A percentile compares a stretch with the other conserved stretches of the same genome.
phyloP scores from a whole-genome alignment of 2,329 filamentous ascomycete species.

The Aspergillus sojae region DNA sequence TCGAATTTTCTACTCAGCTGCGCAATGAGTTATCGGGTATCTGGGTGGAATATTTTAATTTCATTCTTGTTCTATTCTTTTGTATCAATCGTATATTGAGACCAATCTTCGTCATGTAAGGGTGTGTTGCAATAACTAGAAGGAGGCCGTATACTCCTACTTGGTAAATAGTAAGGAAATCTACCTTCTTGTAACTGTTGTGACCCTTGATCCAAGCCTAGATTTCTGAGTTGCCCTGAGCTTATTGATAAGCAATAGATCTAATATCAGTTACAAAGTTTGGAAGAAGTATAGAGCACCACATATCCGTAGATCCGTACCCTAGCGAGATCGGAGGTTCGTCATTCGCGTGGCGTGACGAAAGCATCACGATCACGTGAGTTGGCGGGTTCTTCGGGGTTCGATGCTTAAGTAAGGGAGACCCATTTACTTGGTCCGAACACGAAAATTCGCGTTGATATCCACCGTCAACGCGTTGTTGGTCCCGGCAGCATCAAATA shows the following conservation, averaged over 20 bases:
- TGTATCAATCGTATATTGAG: conserved; percentile 9
- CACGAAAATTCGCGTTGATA: conserved; percentile 39
- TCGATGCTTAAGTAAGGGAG: conserved; percentile 22
- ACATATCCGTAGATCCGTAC: conserved; percentile 1
- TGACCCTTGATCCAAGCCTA: too few relatives aligned
- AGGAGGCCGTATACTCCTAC: not conserved
- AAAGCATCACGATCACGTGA: not conserved
- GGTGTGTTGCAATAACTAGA: not conserved
- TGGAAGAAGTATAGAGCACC: not conserved
- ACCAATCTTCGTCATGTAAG: conserved; percentile 2
- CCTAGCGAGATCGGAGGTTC: not conserved
- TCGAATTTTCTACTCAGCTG: conserved; percentile 9
- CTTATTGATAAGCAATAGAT: not conserved
- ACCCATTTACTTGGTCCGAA: conserved; percentile 30
- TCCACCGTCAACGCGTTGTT: conserved; percentile 33
- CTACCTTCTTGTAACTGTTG: not conserved
- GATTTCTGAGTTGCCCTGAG: not conserved
- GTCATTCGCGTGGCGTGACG: conserved; percentile 9
- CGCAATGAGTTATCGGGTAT: conserved; percentile 3
- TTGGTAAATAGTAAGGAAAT: not conserved
- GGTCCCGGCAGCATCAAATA: conserved; percentile 37
- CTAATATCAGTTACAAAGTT: not conserved
- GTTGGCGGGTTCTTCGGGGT: not conserved
- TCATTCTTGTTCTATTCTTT: conserved; percentile 11
- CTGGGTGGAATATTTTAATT: conserved; percentile 7